Evolutionary conservation across 2,329 filamentous ascomycete species (phyloP), one percentile per base, ranked within the genome.

Genomic region (Hysterium pulicare): DNA sequence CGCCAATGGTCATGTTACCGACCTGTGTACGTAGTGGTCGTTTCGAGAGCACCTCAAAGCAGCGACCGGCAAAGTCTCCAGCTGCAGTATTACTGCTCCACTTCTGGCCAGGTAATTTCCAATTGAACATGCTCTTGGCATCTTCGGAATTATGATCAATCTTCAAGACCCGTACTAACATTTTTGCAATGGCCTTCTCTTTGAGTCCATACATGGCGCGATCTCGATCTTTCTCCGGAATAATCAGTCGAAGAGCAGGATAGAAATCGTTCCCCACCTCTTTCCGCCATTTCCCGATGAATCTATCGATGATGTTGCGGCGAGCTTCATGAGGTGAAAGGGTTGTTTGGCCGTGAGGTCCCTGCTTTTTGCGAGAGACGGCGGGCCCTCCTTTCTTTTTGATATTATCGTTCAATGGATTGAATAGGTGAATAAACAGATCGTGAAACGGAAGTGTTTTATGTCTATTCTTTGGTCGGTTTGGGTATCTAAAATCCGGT

Each of bases 191-290:
- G 4, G 84, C 81, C 62, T 86, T 90, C 71, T 98, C 93, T 62
- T 97, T 97, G 31, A 98, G 74, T 1, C 91, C 89, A 58, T 97
- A 98, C 73, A 95, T 90, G 15, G 86, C 86, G 36, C 93, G 81
- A 58, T 97, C 90, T 30, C 90, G 82, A 60, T 98, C 93, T 61
- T 95, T 94, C 57, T 94, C 89, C 0, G 91, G 90, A 3, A 96
- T 76, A 44, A 97, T 95, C 35, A 98, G 78, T 16, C 93, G 83
- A 66, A 98, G 79, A 2, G 89, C 91, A 0, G 93, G 93, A 61
- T 93, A 97, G 56, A 98, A 87, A 66, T 98, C 93, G 54, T 88
- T 73, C 20, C 93, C 93, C 17, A 96, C 90, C 47, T 95, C 84
- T 42, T 82, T 81, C 30, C 90, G 81, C 93, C 93, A 98, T 63